A percentile compares a stretch with the other conserved stretches of the same genome.
Evolutionary conservation across 2,329 filamentous ascomycete species (phyloP).

Genomic region (Ceratocystiopsis minuta): DNA sequence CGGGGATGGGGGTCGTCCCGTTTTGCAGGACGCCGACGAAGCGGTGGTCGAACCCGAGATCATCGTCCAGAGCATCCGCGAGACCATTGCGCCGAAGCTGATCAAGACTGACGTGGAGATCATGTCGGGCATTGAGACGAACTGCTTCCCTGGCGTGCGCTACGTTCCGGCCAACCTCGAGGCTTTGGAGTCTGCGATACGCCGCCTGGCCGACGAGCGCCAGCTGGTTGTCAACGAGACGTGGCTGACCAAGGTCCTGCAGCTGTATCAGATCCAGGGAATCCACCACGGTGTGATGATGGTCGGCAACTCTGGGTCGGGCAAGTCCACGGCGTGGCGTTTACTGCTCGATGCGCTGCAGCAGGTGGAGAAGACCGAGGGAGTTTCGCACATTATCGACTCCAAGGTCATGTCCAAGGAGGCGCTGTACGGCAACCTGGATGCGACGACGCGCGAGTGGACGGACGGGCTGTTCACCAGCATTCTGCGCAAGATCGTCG

Average conservation of each 20-base stretch:
- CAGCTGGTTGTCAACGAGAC: constrained; percentile 79
- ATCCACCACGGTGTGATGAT: constrained; percentile 99
- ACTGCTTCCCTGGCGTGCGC: constrained; percentile 80
- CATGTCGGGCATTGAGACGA: constrained; percentile 65
- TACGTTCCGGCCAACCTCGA: constrained; percentile 82
- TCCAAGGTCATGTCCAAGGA: constrained; percentile 99
- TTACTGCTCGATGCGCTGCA: constrained; percentile 81
- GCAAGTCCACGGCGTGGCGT: constrained; percentile 92
- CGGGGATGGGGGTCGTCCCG: constrained; percentile 29
- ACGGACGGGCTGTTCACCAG: constrained; percentile 97
- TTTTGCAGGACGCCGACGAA: constrained; percentile 30
- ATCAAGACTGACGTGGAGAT: constrained; percentile 82
- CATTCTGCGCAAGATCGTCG: constrained; percentile 93
- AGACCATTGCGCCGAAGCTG: constrained; percentile 95
- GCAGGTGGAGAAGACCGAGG: constrained; percentile 77
- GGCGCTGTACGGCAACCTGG: constrained; percentile 83
- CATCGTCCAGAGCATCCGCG: constrained; percentile 92
- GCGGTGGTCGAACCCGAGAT: constrained; percentile 85
- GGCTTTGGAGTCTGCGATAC: constrained; percentile 63
- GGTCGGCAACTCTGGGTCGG: constrained; percentile 94
- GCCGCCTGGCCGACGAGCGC: constrained; percentile 63
- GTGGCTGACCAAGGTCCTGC: constrained; percentile 95
- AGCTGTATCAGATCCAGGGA: constrained; percentile 93
- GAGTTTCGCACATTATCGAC: constrained; percentile 93
- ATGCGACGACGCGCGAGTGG: constrained; percentile 96